A percentile compares a stretch with the other conserved stretches of the same genome.
phyloP scores from a whole-genome alignment of 78 protist genomes.

The Chrysochromulina tobinii region DNA sequence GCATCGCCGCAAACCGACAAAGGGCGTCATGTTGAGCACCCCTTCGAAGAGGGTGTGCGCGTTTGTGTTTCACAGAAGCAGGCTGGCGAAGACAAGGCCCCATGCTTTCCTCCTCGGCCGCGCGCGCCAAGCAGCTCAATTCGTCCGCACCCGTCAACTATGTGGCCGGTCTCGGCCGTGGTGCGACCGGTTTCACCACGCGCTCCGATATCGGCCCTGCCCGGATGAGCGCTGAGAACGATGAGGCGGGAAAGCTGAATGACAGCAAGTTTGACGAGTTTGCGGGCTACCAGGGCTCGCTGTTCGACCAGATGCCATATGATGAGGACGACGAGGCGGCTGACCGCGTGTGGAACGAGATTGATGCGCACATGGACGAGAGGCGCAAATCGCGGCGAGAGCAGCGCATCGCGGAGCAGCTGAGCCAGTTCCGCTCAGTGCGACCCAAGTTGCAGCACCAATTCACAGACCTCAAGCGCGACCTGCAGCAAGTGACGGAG shows the following conservation, averaged over 20 bases:
- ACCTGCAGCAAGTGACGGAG: slow-evolving; percentile 45
- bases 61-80: no score
- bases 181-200: slow-evolving; percentile 93
- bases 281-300: slow-evolving; percentile 74
- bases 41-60: no score
- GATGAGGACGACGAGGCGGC: slow-evolving; percentile 57
- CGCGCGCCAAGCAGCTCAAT: not conserved
- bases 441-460: slow-evolving; percentile 80
- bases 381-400: slow-evolving; percentile 39
- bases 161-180: slow-evolving; percentile 91
- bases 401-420: slow-evolving; percentile 11
- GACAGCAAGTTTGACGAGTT: slow-evolving; percentile 84
- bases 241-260: not conserved
- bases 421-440: slow-evolving; percentile 31
- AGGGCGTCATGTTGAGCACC: no score
- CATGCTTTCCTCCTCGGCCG: no score
- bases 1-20: no score
- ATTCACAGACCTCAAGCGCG: slow-evolving; percentile 80
- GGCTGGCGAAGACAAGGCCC: no score
- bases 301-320: slow-evolving; percentile 55
- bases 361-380: slow-evolving; percentile 48
- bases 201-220: slow-evolving; percentile 88
- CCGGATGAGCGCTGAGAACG: not conserved
- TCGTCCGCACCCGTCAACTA: slow-evolving; percentile 37
- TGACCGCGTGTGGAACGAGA: not conserved